Conservation (phyloP, 768 basidiomycete genomes). For the Lenzites betulinus region DNA sequence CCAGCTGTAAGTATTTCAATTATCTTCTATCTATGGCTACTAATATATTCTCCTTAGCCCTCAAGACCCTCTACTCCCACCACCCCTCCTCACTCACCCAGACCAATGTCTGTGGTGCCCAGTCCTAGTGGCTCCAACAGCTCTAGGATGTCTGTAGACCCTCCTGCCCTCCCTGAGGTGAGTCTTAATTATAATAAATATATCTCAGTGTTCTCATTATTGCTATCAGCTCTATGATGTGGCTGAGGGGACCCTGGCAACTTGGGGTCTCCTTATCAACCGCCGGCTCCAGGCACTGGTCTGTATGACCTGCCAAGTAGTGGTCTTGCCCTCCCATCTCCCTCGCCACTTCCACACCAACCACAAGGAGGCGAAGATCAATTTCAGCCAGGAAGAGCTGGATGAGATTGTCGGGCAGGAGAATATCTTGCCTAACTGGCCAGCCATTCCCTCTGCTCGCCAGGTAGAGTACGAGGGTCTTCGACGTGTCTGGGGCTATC, state of each 20-base stretch:
- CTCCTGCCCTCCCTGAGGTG: constrained; percentile 1
- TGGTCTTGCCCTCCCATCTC: background rate
- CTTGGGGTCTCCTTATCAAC: constrained; percentile 7
- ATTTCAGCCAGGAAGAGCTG: background rate
- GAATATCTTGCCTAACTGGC: background rate
- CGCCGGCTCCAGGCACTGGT: constrained; percentile 3
- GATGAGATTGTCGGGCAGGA: background rate
- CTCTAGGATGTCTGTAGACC: background rate
- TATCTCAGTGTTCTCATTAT: background rate
- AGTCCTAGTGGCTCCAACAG: background rate
- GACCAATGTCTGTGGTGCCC: background rate
- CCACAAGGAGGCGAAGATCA: background rate
- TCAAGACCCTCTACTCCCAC: background rate
- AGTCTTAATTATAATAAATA: background rate
- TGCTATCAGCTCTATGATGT: constrained; percentile 5
- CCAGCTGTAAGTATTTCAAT: background rate
- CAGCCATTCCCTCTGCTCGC: background rate
- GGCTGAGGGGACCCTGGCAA: background rate
- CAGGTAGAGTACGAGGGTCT: background rate
- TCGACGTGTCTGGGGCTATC: background rate
- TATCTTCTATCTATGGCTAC: background rate
- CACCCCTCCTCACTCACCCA: background rate
- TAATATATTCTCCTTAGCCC: background rate
- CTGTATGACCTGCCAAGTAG: background rate
- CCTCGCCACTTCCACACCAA: background rate